Evolutionary conservation across 176 grass and related monocot species (phyloP), one percentile per base, ranked within the genome.

Genomic region (Ampelocalamus luodianensis): DNA sequence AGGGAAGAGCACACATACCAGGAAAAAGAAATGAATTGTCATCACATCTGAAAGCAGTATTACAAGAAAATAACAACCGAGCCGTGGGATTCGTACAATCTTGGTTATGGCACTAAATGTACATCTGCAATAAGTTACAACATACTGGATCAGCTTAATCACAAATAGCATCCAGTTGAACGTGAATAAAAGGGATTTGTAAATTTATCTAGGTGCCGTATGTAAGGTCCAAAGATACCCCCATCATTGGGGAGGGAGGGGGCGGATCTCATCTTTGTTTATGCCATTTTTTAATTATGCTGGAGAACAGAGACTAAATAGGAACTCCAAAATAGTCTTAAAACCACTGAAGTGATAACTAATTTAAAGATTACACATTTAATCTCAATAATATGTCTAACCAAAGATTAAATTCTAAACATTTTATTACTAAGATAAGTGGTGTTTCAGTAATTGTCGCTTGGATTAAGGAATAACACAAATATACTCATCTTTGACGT

Each of bases 1-100:
- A 20, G 71, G 72, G 82, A 79, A 84, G 27, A 72, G 63, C 44
- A 90, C 86, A 79, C 90, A 60, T 94, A 97, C 95, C 95, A 95
- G 91, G 83, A 95, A 97, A 91, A 97, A 97, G 95, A 97, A 97
- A 89, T 97, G 95, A 82, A 93, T 95, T 62, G 95, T 97, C 95
- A 97, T 97, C 15, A 97, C 91, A 88, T 97, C 95, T 59, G 95
- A 95, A 79, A 97, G 87, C 12, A 97, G 49, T 82, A 97, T 97
- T 53, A 97, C 95, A 83, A 97, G 91, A 88, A 97, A 97, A 88
- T 97, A 97, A 66, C 93, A 94, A 43, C 95, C 92, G 46, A 97
- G 58, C 38, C 92, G 82, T 70, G 95, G 87, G 73, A 97, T 84
- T 22, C 90, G 79, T 49, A 91, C 87, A 83, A 97, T 82, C 63